Percentiles rank a stretch among this genome's conserved stretches.
These are phyloP conservation scores for Citrus maxima DNA, from an alignment of 345 rosid species.

Conservation along the genomic window DNA sequence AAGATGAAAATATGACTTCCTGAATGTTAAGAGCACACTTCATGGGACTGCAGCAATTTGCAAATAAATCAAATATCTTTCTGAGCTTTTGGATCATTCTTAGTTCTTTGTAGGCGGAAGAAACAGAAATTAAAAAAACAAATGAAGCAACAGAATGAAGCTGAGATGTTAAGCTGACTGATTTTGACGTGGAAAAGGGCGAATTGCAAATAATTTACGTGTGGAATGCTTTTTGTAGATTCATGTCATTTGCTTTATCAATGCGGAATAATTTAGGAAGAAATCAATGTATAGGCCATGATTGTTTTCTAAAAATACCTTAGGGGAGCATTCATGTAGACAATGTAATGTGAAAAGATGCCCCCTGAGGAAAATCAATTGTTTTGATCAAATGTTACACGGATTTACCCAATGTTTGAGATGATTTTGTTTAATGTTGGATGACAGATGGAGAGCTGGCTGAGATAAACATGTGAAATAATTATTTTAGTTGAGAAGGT, in stretches of 20 bases:
- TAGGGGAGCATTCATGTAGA: not conserved
- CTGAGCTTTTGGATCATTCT: not conserved
- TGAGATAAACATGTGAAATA: slow-evolving; percentile 63
- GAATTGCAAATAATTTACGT: not conserved
- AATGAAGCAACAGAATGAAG: not conserved
- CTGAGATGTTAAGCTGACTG: not conserved
- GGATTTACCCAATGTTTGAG: slow-evolving; percentile 2
- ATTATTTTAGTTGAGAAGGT: slow-evolving; percentile 71
- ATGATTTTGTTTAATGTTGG: slow-evolving; percentile 1
- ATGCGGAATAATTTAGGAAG: not conserved
- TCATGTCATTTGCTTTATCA: not conserved
- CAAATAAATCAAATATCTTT: no score
- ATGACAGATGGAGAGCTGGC: slow-evolving; percentile 57
- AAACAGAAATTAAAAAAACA: no score
- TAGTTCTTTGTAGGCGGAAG: not conserved
- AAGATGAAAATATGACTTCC: no score
- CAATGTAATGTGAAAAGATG: not conserved
- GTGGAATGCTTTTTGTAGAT: no score
- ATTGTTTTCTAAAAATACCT: not conserved
- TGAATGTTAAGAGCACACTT: no score
- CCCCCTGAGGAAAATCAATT: not conserved
- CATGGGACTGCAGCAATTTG: no score
- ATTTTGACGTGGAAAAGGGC: not conserved
- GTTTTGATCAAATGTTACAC: not conserved
- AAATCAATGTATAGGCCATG: not conserved